Percentiles rank a stretch among this genome's conserved stretches.
Evolutionary conservation across 371 early-diverging fungal species (phyloP).

Genomic region (Parasitella parasitica): DNA sequence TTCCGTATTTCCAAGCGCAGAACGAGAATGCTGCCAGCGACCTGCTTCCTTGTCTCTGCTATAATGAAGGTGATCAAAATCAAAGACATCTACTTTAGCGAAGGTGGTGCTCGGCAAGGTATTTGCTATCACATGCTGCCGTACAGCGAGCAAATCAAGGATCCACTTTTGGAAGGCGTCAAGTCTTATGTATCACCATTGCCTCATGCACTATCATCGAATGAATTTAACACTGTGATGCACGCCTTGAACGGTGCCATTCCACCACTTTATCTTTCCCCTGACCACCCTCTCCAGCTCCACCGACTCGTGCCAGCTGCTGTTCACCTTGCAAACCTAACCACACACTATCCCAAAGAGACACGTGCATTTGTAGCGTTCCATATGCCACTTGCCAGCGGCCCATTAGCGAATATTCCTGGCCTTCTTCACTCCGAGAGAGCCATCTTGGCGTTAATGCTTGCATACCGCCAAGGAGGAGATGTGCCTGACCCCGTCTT

Average conservation of each 20-base stretch:
- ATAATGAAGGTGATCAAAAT: conserved; percentile 41
- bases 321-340: conserved; percentile 44
- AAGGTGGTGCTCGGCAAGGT: conserved; percentile 57
- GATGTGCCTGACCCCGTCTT: conserved; percentile 30
- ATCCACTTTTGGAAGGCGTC: conserved; percentile 48
- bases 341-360: conserved; percentile 49
- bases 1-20: conserved; percentile 54
- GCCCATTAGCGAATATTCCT: conserved; percentile 44
- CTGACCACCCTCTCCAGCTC: conserved; percentile 22
- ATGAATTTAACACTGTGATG: conserved; percentile 26
- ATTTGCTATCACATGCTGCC: conserved; percentile 43
- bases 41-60: conserved; percentile 46
- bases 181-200: conserved; percentile 31
- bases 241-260: conserved; percentile 25
- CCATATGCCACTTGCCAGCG: conserved; percentile 52
- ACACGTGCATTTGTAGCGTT: conserved; percentile 49
- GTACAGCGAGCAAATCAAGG: conserved; percentile 28
- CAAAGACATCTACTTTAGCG: conserved; percentile 46
- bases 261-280: conserved; percentile 24
- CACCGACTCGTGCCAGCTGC: conserved; percentile 43
- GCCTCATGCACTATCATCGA: conserved; percentile 8
- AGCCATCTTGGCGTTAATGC: conserved; percentile 46
- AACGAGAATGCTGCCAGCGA: conserved; percentile 51
- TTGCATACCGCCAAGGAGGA: conserved; percentile 50
- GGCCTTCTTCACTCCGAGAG: conserved; percentile 50